These are phyloP conservation scores for Exobasidium cylindrosporum DNA, from an alignment of 1,284 basidiomycete species.

Conservation along the genomic window DNA sequence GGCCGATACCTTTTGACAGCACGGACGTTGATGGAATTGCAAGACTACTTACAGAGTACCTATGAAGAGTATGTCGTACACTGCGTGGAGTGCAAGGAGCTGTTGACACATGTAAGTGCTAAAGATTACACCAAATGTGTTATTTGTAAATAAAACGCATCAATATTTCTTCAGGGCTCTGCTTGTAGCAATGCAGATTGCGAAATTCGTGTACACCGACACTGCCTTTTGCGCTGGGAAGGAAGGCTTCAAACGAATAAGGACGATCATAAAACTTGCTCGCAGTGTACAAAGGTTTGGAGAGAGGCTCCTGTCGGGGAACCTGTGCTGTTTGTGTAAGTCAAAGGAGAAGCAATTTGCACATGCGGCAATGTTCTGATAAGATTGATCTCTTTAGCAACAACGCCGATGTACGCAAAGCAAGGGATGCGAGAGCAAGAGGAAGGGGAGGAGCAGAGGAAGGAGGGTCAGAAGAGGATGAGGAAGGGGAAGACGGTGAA, in stretches of 20 bases:
- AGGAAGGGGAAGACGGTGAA: constrained; percentile 3
- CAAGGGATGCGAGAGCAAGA: not conserved
- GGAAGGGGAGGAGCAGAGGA: not conserved
- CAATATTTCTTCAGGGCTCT: not conserved
- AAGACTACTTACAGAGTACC: not conserved
- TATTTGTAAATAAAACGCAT: not conserved
- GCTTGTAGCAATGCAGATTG: not conserved
- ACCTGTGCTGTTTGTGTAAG: not conserved
- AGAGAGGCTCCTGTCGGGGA: not conserved
- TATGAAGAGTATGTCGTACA: not conserved
- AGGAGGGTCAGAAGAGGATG: constrained; percentile 21
- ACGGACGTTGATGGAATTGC: not conserved
- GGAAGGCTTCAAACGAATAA: not conserved
- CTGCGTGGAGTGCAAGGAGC: not conserved
- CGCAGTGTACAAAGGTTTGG: not conserved
- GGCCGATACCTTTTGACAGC: not conserved
- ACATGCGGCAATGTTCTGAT: not conserved
- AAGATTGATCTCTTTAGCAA: not conserved
- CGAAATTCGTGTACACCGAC: not conserved
- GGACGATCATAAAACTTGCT: not conserved
- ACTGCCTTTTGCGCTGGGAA: not conserved
- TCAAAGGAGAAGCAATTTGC: not conserved
- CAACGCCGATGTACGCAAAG: not conserved
- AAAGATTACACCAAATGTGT: too few species aligned
- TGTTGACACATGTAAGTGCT: not conserved